Evolutionary conservation across 192 early-diverging fungal species (phyloP).

Genomic region (Thamnidium elegans): DNA sequence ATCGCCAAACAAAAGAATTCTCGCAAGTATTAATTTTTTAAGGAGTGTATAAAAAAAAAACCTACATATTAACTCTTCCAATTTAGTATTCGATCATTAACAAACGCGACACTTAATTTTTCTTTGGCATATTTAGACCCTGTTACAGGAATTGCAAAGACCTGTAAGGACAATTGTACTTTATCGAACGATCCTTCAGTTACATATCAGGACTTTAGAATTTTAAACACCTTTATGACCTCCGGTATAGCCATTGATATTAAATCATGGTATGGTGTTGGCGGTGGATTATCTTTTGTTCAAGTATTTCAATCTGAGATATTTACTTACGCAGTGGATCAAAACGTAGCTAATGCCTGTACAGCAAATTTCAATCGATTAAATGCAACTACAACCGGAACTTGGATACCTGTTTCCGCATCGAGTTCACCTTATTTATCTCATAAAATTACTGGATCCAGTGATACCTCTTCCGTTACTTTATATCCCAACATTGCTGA

Average conservation of each 20-base stretch:
- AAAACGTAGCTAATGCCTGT: not conserved
- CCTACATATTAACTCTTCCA: not conserved
- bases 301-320: constrained; percentile 36
- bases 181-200: constrained; percentile 35
- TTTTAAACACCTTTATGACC: constrained; percentile 36
- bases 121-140: constrained; percentile 59
- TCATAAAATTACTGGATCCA: constrained; percentile 1
- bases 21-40: constrained; percentile 5
- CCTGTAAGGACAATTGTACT: constrained; percentile 39
- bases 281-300: constrained; percentile 31
- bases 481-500: constrained; percentile 31
- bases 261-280: constrained; percentile 36
- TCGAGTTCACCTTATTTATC: constrained; percentile 16
- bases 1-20: constrained; percentile 1
- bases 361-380: not conserved
- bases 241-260: constrained; percentile 54
- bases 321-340: constrained; percentile 17
- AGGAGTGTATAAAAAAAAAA: not conserved
- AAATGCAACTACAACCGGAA: constrained; percentile 6
- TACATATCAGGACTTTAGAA: constrained; percentile 40
- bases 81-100: constrained; percentile 4
- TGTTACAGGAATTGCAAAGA: constrained; percentile 33
- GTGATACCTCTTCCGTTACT: constrained; percentile 5
- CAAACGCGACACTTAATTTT: constrained; percentile 1
- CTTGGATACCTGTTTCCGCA: not conserved